Base-by-base conservation (phyloP, 805 yeast genomes). In the Clavispora santaluciae region DNA sequence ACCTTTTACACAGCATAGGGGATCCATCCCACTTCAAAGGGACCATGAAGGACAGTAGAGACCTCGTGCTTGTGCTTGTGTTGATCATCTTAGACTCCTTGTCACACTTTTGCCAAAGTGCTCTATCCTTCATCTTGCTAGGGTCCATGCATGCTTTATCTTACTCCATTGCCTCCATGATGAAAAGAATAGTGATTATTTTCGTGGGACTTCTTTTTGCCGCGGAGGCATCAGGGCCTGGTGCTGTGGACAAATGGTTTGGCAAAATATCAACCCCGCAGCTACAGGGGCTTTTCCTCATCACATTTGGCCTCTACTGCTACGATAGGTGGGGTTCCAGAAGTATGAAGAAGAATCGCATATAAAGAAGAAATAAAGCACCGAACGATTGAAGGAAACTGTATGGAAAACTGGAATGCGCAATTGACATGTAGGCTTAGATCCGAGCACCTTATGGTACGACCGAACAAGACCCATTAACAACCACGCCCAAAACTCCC, bases 161-260 rank as follows among this genome's bases (percentile, higher is more conserved):
- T 3, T 89, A 87, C 62, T 84, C 95, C 2, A 81, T 89, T 42
- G 95, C 96, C 3, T 80, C 86, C 33, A 75, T 89, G 76, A 76
- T 89, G 78, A 89, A 89, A 64, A 78, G 95, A 54, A 84, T 89
- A n/a, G 84, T 86, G 1, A 78, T 89, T 22, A 88, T 89, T 33
- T 73, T 83, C 1, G 82, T 83, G 1, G 86, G 95, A 52, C 85
- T 90, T 6, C 35, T 64, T 66, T 43, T 83, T 30, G 61, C 59
- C 1, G 41, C 76, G 74, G 70, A 74, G 72, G 20, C 73, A 71
- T 34, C 41, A 5, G 31, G 22, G 4, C 37, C 15, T 29, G 36
- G 47, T 23, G 51, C 46, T 22, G 35, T 50, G 1, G 39, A 36
- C 11, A 53, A 51, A 33, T 61, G 59, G 56, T 56, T 61, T 40